These are phyloP conservation scores for Carallia pectinifolia DNA, from an alignment of 345 rosid genomes.

Conservation along the genomic window DNA sequence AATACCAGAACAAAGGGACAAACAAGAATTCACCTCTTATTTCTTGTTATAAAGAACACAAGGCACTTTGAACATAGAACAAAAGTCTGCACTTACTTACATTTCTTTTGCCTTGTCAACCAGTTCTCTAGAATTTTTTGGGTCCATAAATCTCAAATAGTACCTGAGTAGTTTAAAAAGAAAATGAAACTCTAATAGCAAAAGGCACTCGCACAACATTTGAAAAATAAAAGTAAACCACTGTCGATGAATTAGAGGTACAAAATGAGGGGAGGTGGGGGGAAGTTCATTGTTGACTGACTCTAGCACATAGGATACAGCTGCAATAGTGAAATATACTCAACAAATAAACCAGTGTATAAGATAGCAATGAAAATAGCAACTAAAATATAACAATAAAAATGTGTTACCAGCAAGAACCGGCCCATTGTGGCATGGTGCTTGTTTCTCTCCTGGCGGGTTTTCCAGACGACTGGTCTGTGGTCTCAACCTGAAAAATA, in stretches of 20 bases:
- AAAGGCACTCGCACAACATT: not conserved
- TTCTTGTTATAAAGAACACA: not conserved
- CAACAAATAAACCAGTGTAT: not conserved
- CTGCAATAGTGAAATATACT: too few relatives aligned
- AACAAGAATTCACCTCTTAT: not conserved
- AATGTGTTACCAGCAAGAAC: slow-evolving; percentile 83
- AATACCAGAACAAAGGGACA: not conserved
- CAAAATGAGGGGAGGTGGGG: not conserved
- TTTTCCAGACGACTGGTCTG: slow-evolving; percentile 65
- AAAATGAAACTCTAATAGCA: slow-evolving; percentile 7
- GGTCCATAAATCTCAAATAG: slow-evolving; percentile 96
- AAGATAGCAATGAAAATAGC: not conserved
- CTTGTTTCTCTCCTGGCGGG: slow-evolving; percentile 87
- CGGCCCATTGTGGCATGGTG: slow-evolving; percentile 99
- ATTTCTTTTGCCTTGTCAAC: slow-evolving; percentile 76
- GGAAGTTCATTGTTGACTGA: not conserved
- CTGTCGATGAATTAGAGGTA: not conserved
- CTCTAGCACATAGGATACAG: too few relatives aligned
- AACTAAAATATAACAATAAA: not conserved
- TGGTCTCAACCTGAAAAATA: slow-evolving; percentile 55
- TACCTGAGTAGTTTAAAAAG: slow-evolving; percentile 53
- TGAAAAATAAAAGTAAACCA: not conserved
- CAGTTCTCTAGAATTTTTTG: slow-evolving; percentile 63
- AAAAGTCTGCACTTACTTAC: slow-evolving; percentile 54
- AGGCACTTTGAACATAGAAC: not conserved